These are phyloP conservation scores for Nicotiana knightiana DNA, from an alignment of 257 asterid species.

Conservation along the genomic window DNA sequence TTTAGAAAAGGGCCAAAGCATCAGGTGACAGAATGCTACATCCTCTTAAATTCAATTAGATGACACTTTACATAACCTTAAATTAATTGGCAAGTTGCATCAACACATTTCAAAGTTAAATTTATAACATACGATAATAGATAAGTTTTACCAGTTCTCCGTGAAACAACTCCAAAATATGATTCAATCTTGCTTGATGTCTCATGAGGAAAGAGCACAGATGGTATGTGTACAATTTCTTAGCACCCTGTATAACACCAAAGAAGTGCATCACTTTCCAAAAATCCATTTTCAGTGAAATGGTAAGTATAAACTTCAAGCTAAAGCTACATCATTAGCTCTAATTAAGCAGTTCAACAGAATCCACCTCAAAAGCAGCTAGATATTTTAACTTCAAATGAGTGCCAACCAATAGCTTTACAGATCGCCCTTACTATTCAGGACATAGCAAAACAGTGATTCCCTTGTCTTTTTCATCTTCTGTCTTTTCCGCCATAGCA, in stretches of 20 bases:
- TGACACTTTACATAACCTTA: neutral
- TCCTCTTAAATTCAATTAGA: neutral
- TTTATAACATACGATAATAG: neutral
- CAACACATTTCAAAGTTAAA: neutral
- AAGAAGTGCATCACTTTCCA: neutral
- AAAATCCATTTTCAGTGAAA: neutral
- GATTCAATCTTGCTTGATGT: constrained; percentile 64
- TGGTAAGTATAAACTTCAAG: neutral
- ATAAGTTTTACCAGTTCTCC: constrained; percentile 54
- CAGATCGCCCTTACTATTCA: too few species aligned
- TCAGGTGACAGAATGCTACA: neutral
- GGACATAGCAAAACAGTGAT: too few species aligned
- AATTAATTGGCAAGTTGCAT: neutral
- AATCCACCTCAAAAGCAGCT: neutral
- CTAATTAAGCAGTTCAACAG: neutral
- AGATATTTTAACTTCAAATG: neutral
- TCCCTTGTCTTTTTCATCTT: too few species aligned
- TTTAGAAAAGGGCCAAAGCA: neutral
- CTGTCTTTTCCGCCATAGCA: too few species aligned
- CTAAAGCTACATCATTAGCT: neutral
- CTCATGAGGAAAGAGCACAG: constrained; percentile 63
- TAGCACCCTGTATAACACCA: constrained; percentile 62
- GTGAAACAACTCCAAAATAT: constrained; percentile 36
- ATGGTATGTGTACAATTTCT: constrained; percentile 49
- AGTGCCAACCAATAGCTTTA: too few species aligned